Evolutionary conservation across 306 rosid genomes (phyloP), one percentile per base, ranked within the genome.

Genomic region (Senna siamea): DNA sequence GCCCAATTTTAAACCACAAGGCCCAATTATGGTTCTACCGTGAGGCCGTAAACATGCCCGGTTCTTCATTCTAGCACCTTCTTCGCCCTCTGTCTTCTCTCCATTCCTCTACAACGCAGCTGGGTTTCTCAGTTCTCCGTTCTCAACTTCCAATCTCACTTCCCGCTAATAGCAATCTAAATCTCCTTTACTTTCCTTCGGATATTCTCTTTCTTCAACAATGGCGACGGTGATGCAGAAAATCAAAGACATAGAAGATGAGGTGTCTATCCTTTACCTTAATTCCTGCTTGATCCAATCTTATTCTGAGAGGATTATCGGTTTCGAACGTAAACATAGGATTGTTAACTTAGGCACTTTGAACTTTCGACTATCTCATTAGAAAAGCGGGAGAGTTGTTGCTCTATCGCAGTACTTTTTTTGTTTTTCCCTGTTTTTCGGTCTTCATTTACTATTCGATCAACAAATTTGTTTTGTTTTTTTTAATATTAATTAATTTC

Each of bases 161-260:
- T 17, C 3, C 20, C 20, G 1, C 18, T 30, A 13, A 13, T 11
- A 22, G 15, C 53, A 50, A 65, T 46, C 60, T 41, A 10, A 51
- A 57, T 7, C 52, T 15, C 28, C 18, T 20, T n/a, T 37, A 14
- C 10, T 57, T 32, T 26, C 48, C 26, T 5, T 58, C 46, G 30
- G 59, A 48, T 76, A 38, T 76, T 64, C 67, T 44, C 80, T 26
- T 35, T 15, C 77, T 76, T 80, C 85, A 79, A 74, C 70, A 79
- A 94, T 92, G 99, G 77, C 99, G 87, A 92, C 99, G 59, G 89
- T 92, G 19, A 94, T 94, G 97, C 96, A 92, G 92, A 94, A 92
- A 89, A 95, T 95, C 80, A 95, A 95, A 81, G 99, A 95, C 70
- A 95, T 95, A 78, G 99, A 92, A 86, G 99, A 95, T 83, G 99